These are phyloP conservation scores for Penicillium coprophilum DNA, from an alignment of 495 filamentous ascomycete species.

Conservation along the genomic window DNA sequence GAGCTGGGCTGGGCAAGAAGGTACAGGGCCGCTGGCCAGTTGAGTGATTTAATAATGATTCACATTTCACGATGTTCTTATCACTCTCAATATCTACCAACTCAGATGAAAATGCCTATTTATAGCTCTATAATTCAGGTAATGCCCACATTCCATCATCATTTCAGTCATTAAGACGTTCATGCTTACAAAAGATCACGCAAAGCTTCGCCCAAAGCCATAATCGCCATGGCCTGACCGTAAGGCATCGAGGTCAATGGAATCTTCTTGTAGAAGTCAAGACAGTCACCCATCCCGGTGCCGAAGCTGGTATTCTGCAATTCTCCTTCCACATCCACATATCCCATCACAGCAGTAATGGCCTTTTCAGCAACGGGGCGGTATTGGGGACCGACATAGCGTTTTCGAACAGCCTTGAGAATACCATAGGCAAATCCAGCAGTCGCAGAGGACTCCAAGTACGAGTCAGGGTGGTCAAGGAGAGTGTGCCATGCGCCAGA, in stretches of 20 bases:
- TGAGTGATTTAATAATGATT: conserved; percentile 6
- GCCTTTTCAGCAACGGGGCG: conserved; percentile 56
- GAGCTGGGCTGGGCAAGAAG: conserved; percentile 41
- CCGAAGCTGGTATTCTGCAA: conserved; percentile 70
- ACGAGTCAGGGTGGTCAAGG: conserved; percentile 61
- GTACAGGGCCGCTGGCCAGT: conserved; percentile 43
- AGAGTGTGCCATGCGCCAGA: conserved; percentile 68
- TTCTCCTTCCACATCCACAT: conserved; percentile 61
- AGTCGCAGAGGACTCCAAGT: conserved; percentile 69
- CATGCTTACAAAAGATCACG: conserved; percentile 23
- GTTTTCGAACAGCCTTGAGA: conserved; percentile 64
- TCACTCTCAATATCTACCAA: not conserved
- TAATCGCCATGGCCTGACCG: conserved; percentile 75
- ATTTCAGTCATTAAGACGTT: not conserved
- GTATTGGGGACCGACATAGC: conserved; percentile 58
- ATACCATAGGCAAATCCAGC: conserved; percentile 76
- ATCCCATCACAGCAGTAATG: conserved; percentile 56
- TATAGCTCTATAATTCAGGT: conserved; percentile 4
- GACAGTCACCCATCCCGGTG: conserved; percentile 64
- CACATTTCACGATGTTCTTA: not conserved
- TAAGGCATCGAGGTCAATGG: conserved; percentile 72
- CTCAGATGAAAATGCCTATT: not conserved
- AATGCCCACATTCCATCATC: not conserved
- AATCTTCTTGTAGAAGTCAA: conserved; percentile 71
- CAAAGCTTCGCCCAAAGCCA: conserved; percentile 66